Conservation (phyloP, 768 basidiomycete species). For the Mycena venus region DNA sequence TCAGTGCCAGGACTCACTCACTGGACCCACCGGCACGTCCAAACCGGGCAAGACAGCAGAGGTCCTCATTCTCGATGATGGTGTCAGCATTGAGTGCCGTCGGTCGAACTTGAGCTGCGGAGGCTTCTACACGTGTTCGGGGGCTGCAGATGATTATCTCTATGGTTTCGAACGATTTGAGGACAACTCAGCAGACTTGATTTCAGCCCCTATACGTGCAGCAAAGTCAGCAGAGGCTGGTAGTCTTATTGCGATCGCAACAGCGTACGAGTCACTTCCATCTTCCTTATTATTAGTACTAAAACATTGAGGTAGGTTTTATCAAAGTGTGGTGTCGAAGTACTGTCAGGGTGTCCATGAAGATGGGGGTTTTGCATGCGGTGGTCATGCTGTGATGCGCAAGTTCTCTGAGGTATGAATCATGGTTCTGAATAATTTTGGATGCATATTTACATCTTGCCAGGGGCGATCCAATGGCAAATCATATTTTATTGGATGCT, state of each 20-base stretch:
- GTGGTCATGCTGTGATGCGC: slow-evolving; percentile 8
- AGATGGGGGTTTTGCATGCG: not conserved
- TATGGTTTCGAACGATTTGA: not conserved
- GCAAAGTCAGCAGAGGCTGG: not conserved
- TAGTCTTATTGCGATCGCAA: not conserved
- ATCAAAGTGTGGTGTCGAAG: not conserved
- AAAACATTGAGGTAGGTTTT: no score
- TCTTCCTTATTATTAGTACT: no score
- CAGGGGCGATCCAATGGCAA: not conserved
- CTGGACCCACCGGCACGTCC: no score
- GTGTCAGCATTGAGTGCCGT: no score
- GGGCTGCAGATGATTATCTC: no score
- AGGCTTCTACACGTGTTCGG: no score
- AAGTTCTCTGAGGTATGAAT: not conserved
- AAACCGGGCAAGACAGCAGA: no score
- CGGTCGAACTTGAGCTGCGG: no score
- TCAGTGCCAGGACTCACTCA: not conserved
- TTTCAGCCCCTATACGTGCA: not conserved
- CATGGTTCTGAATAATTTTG: not conserved
- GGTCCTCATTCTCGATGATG: no score
- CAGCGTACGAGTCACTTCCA: not conserved
- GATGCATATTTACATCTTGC: not conserved
- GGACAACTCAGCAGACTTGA: not conserved
- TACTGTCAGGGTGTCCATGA: not conserved
- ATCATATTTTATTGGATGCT: not conserved